A percentile compares a stretch with the other conserved stretches of the same genome.
Conservation (phyloP, 768 basidiomycete genomes). For the Pilatotrama ljubarskyi region DNA sequence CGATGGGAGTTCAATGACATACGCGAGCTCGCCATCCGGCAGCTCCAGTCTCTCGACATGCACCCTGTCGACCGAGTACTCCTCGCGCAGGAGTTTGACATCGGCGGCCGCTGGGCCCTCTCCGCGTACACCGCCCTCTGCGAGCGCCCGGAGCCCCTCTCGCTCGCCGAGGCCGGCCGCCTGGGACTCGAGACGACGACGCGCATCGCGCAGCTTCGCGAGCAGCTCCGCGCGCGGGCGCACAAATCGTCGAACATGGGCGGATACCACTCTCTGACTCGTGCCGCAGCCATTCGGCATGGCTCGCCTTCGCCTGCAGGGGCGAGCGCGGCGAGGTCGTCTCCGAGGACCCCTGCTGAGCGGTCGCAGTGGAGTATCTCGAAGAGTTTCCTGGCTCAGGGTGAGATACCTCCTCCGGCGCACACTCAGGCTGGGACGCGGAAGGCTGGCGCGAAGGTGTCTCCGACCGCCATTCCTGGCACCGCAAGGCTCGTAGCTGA, state of each 20-base stretch:
- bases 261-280: slow-evolving; percentile 15
- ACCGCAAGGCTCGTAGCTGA: slow-evolving; percentile 16
- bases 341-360: background rate
- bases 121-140: slow-evolving; percentile 38
- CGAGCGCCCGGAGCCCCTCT: slow-evolving; percentile 38
- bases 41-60: slow-evolving; percentile 40
- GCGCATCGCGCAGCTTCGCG: slow-evolving; percentile 41
- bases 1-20: slow-evolving; percentile 44
- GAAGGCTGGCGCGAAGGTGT: background rate
- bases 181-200: slow-evolving; percentile 43
- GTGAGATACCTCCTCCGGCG: slow-evolving; percentile 10
- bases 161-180: slow-evolving; percentile 41
- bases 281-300: slow-evolving; percentile 5
- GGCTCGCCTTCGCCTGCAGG: background rate
- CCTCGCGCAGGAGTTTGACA: slow-evolving; percentile 39
- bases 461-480: slow-evolving; percentile 11
- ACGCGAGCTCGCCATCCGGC: slow-evolving; percentile 39
- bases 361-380: slow-evolving; percentile 7
- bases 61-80: slow-evolving; percentile 39
- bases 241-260: slow-evolving; percentile 7
- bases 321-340: background rate
- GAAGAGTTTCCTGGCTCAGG: slow-evolving; percentile 8
- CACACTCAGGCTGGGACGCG: background rate
- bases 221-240: slow-evolving; percentile 24
- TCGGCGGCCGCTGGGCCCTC: slow-evolving; percentile 38